These are phyloP conservation scores for Boletellus emodensis DNA, from an alignment of 768 basidiomycete species.

Conservation along the genomic window DNA sequence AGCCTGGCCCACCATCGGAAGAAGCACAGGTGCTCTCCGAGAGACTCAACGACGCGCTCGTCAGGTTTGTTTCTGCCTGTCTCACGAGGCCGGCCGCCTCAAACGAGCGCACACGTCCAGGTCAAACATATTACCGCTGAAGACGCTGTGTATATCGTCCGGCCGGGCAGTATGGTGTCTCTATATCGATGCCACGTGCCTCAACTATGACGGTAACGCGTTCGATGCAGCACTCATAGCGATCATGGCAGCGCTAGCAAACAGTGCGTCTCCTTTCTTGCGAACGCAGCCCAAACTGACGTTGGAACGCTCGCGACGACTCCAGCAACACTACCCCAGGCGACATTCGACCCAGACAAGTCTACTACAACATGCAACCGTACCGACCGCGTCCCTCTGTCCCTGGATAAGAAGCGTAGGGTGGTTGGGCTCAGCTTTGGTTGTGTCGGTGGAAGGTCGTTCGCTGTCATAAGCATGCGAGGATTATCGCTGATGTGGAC, in stretches of 20 bases:
- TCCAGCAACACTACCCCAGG: conserved; percentile 66
- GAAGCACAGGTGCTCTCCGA: conserved; percentile 92
- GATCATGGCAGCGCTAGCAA: conserved; percentile 80
- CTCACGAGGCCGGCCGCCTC: background rate
- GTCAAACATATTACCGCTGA: conserved; percentile 58
- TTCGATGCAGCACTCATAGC: conserved; percentile 89
- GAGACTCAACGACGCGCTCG: conserved; percentile 71
- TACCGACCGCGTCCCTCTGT: conserved; percentile 41
- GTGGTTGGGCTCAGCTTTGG: conserved; percentile 24
- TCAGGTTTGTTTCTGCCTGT: conserved; percentile 46
- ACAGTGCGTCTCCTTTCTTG: conserved; percentile 55
- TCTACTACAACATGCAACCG: conserved; percentile 61
- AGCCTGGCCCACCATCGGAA: conserved; percentile 91
- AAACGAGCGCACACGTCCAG: conserved; percentile 35
- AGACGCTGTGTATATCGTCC: conserved; percentile 73
- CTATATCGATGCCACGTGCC: conserved; percentile 93
- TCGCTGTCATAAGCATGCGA: background rate
- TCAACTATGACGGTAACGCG: conserved; percentile 96
- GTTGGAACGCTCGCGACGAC: background rate
- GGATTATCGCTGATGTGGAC: background rate
- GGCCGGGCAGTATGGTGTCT: conserved; percentile 86
- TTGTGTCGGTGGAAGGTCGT: conserved; percentile 22
- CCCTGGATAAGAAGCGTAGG: conserved; percentile 30
- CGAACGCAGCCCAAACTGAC: conserved; percentile 37
- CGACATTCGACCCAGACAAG: conserved; percentile 65